Evolutionary conservation across 2,329 filamentous ascomycete genomes (phyloP), one percentile per base, ranked within the genome.

Genomic region (Trichoderma pleuroti): DNA sequence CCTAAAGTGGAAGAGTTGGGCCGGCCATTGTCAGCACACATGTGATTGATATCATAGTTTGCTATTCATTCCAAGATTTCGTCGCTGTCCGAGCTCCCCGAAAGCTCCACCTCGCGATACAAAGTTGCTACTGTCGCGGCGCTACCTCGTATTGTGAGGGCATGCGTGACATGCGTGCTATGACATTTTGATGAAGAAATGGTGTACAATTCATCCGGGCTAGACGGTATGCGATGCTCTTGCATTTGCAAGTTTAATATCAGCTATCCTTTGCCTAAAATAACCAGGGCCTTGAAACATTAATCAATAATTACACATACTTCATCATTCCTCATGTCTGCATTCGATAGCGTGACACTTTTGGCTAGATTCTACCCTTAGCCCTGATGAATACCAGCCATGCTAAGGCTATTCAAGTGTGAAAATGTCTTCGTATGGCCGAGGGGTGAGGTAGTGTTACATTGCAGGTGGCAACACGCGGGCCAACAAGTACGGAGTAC

Each of bases 81-180:
- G 8, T n/a, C 3, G 18, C 24, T 18, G n/a, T 68, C 66, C 66
- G 66, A 68, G 66, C 66, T 68, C 66, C 56, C 66, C 66, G 66
- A 68, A 34, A 21, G 11, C 39, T 68, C 39, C 66, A 46, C 56
- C 24, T 21, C 26, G 14, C 16, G 21, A 32, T 36, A n/a, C 3
- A 36, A 18, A 21, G 12, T 18, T 12, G 12, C 26, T 14, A 32
- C 36, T 68, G 26, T n/a, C 26, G 14, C 26, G 28, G 24, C n/a
- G 28, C 36, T 26, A 46, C 24, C 34, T 16, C 30, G 49, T 28
- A 54, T 16, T 26, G 28, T 59, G 10, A n/a, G 18, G 10, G 10
- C 54, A 32, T 30, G 28, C 28, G 30, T 21, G 28, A 59, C 28
- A 28, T 21, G 26, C 54, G 28, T 59, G 28, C 54, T 12, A 59